These are phyloP conservation scores for Cinnamomum micranthum DNA, from an alignment of 164 flowering plant species.

Conservation along the genomic window DNA sequence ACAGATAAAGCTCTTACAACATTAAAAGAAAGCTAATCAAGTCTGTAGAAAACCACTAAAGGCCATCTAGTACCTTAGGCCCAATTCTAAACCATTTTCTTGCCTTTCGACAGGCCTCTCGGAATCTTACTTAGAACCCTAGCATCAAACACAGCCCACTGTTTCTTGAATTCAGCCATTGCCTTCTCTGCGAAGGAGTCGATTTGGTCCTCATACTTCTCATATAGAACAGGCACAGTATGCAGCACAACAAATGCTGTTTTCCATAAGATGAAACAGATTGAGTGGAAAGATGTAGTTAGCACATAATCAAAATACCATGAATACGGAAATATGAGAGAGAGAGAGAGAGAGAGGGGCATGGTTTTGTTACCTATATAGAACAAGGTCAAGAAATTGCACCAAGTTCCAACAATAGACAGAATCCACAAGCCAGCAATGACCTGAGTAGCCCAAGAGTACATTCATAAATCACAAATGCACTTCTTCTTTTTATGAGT, in stretches of 20 bases:
- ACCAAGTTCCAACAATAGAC: conserved; percentile 66
- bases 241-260: conserved; percentile 55
- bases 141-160: conserved; percentile 74
- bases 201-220: conserved; percentile 78
- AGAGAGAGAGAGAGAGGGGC: too few relatives aligned
- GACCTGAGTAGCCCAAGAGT: conserved; percentile 37
- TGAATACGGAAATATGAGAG: too few relatives aligned
- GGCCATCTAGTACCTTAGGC: not conserved
- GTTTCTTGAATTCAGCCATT: conserved; percentile 63
- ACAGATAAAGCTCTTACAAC: not conserved
- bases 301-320: too few relatives aligned
- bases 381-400: conserved; percentile 75
- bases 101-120: too few relatives aligned
- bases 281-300: too few relatives aligned
- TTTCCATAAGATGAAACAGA: too few relatives aligned
- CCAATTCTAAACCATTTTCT: conserved; percentile 24
- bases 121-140: conserved; percentile 84
- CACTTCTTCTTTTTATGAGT: too few relatives aligned
- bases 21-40: not conserved
- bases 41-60: not conserved
- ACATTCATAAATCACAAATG: conserved; percentile 71
- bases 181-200: conserved; percentile 82
- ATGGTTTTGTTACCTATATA: too few relatives aligned
- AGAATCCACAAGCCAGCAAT: conserved; percentile 79
- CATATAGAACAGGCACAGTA: conserved; percentile 80